Base-by-base conservation (phyloP, 805 yeast genomes). In the Trichomonascus vanleenenianus region DNA sequence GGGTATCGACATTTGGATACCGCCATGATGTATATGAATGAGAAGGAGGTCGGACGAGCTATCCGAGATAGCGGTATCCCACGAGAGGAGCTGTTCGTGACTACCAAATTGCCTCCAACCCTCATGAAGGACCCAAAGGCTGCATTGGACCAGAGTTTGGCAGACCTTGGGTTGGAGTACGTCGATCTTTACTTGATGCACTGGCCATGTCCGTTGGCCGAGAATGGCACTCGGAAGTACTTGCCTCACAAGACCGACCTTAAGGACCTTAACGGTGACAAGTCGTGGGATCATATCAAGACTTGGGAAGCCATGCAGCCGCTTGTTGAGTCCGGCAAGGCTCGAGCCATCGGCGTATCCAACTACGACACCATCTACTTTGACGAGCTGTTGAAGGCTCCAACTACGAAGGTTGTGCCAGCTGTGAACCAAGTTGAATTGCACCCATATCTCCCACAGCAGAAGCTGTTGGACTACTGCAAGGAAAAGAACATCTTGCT, bases 1-100 rank as follows among this genome's bases (percentile, higher is more conserved):
- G 89, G 88, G 8, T 80, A 81, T 61, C 72, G 81, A 50, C 86
- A 79, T 59, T 79, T 84, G 53, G 94, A 84, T 61, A 77, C 88
- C 8, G 93, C 93, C 2, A 76, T 76, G 59, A 70, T 73, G 48
- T 85, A 85, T 60, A 94, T 85, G 61, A 81, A 81, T 58, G 94
- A 85, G 61, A 68, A 63, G 15, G 79, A 74, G 52, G 81, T 82
- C 12, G 88, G 94, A 8, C 55, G 51, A 31, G 66, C 67, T 32
- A 74, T 82, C 43, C 50, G 56, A 18, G 70, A 65, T 39, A 52
- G 65, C 18, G 70, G 61, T 31, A 53, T 66, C 32, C 60, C 65
- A 63, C 58, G 84, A 57, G 63, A 64, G 46, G 76, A 80, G 39
- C 43, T 81, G 14, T 81, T 76, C 50, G 63, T 80, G 49, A 79